These are phyloP conservation scores for Didymella sp. DNA, from an alignment of 2,329 filamentous ascomycete genomes.

Conservation along the genomic window DNA sequence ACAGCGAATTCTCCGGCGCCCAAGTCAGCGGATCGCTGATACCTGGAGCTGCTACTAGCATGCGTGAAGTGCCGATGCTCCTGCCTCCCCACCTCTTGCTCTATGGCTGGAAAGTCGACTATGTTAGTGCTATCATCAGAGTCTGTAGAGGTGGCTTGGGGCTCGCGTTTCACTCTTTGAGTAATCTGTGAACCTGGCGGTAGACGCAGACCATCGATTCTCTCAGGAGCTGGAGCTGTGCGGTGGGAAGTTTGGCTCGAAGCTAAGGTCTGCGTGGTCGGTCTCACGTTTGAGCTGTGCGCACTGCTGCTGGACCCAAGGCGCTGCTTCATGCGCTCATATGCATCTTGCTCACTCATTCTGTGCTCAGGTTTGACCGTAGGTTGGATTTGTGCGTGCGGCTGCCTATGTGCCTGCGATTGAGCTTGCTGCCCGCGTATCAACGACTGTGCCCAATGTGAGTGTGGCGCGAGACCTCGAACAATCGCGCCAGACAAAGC, in stretches of 20 bases:
- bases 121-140: constrained; percentile 23
- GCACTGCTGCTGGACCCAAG: not conserved
- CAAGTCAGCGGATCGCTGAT: not conserved
- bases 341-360: constrained; percentile 1
- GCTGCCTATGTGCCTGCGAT: not conserved
- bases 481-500: constrained; percentile 43
- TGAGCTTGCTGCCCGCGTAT: constrained; percentile 18
- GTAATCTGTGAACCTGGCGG: not conserved
- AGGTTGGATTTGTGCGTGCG: constrained; percentile 1
- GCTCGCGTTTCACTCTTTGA: constrained; percentile 21
- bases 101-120: constrained; percentile 16
- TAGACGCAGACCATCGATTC: not conserved
- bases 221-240: not conserved
- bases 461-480: constrained; percentile 43
- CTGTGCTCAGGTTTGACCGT: constrained; percentile 12
- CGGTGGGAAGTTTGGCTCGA: not conserved
- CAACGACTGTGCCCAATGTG: constrained; percentile 35
- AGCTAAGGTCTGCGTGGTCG: not conserved
- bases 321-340: constrained; percentile 19
- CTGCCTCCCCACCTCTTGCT: not conserved
- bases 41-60: not conserved
- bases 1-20: not conserved
- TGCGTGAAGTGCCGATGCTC: not conserved
- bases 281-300: not conserved
- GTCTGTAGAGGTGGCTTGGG: constrained; percentile 3